These are phyloP conservation scores for Fusarium secorum DNA, from an alignment of 2,329 filamentous ascomycete genomes.

Conservation along the genomic window DNA sequence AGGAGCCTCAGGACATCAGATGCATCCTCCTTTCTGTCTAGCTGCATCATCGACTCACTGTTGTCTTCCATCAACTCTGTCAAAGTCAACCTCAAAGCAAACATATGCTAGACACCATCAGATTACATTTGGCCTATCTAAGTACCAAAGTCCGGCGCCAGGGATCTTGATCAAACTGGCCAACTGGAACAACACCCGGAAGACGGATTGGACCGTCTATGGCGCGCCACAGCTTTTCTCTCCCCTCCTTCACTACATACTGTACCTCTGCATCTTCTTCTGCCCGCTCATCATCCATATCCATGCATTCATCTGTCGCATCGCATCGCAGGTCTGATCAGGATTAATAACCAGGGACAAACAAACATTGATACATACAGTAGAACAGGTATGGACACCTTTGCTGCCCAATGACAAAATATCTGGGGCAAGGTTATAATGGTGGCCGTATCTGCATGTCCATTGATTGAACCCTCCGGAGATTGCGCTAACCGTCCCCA, in stretches of 20 bases:
- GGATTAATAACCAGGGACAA: not conserved
- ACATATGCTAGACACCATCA: conserved; percentile 13
- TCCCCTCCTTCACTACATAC: conserved; percentile 2
- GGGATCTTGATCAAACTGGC: conserved; percentile 46
- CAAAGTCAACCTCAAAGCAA: not conserved
- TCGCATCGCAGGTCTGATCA: conserved; percentile 7
- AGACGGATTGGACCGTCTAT: conserved; percentile 47
- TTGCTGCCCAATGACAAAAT: conserved; percentile 50
- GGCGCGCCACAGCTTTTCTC: conserved; percentile 22
- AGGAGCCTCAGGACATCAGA: conserved; percentile 14
- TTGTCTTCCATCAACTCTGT: not conserved
- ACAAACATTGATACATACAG: conserved; percentile 6
- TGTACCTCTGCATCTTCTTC: conserved; percentile 6
- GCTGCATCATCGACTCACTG: not conserved
- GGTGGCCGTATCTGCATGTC: conserved; percentile 14
- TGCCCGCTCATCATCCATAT: conserved; percentile 18
- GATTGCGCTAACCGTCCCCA: conserved; percentile 26
- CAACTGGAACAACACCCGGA: conserved; percentile 56
- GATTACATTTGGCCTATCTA: conserved; percentile 18
- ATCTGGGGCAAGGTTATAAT: conserved; percentile 8
- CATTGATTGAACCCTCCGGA: conserved; percentile 25
- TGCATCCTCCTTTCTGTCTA: conserved; percentile 14
- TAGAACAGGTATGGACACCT: conserved; percentile 23
- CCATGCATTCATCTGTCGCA: conserved; percentile 21
- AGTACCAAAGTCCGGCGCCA: conserved; percentile 23